These are phyloP conservation scores for Penicillium crystallinum DNA, from an alignment of 495 filamentous ascomycete species.

Conservation along the genomic window DNA sequence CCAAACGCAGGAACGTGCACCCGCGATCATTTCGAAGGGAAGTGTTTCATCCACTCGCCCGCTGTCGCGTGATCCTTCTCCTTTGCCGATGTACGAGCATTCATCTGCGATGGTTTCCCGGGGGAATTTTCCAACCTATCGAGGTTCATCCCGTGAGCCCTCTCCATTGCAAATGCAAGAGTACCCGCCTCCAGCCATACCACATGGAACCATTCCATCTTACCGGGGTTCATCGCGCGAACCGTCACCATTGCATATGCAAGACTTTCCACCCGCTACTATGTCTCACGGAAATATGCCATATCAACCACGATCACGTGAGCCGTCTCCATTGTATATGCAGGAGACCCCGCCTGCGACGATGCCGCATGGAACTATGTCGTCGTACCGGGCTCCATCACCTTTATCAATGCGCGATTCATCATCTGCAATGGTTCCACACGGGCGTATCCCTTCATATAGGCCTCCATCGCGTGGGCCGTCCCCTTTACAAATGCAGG, in stretches of 20 bases:
- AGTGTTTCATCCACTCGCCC: conserved; percentile 1
- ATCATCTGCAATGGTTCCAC: conserved; percentile 8
- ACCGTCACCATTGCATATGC: conserved; percentile 10
- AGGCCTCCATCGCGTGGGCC: not conserved
- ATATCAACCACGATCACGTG: not conserved
- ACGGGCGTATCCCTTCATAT: not conserved
- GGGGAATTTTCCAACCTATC: not conserved
- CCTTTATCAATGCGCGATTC: not conserved
- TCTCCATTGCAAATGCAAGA: conserved; percentile 13
- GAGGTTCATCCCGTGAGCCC: not conserved
- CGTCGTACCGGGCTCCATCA: conserved; percentile 10
- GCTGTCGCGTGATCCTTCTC: conserved; percentile 29
- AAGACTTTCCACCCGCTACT: conserved; percentile 9
- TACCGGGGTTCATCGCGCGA: not conserved
- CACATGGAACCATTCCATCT: conserved; percentile 24
- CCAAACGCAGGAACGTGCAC: conserved; percentile 2
- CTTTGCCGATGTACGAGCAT: conserved; percentile 22
- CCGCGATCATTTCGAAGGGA: not conserved
- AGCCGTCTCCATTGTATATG: conserved; percentile 5
- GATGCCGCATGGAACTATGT: conserved; percentile 24
- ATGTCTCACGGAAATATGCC: not conserved
- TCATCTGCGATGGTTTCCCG: conserved; percentile 1
- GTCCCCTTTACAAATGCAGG: conserved; percentile 9
- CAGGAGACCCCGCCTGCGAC: conserved; percentile 14
- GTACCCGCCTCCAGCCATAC: conserved; percentile 16